Evolutionary conservation across 108 stramenopile genomes (phyloP).

Genomic region (Skeletonema costatum): DNA sequence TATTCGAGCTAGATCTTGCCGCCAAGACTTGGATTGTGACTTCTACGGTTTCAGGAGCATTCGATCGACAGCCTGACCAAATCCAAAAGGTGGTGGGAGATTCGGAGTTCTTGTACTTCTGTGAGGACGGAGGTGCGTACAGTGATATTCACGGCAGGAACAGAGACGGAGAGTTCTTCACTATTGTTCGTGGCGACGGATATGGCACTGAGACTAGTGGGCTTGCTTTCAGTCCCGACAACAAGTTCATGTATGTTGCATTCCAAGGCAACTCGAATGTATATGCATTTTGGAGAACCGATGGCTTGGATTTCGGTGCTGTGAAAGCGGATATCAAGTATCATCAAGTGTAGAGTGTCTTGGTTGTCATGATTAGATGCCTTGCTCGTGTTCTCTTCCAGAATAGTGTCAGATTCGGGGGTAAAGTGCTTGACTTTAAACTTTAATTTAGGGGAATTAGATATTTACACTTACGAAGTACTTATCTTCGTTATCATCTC

Average conservation of each 20-base stretch:
- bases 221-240: constrained; percentile 14
- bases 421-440: no score
- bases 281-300: background rate
- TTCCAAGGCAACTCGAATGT: constrained; percentile 2
- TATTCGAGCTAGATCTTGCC: constrained; percentile 55
- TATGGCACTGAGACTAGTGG: constrained; percentile 9
- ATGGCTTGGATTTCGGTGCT: background rate
- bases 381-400: no score
- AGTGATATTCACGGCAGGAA: constrained; percentile 13
- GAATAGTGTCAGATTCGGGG: no score
- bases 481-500: no score
- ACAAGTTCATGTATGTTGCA: constrained; percentile 2
- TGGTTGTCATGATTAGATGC: no score
- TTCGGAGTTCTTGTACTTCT: constrained; percentile 4
- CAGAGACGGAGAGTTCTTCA: constrained; percentile 18
- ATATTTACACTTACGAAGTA: no score
- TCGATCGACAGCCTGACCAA: constrained; percentile 48
- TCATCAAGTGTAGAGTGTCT: background rate
- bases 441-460: no score
- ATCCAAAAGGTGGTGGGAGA: background rate
- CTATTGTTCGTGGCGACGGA: constrained; percentile 6
- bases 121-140: constrained; percentile 8
- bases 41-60: constrained; percentile 44
- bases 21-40: constrained; percentile 21
- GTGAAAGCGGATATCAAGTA: background rate